Conservation (phyloP, 257 asterid species). For the Galeopsis tetrahit region DNA sequence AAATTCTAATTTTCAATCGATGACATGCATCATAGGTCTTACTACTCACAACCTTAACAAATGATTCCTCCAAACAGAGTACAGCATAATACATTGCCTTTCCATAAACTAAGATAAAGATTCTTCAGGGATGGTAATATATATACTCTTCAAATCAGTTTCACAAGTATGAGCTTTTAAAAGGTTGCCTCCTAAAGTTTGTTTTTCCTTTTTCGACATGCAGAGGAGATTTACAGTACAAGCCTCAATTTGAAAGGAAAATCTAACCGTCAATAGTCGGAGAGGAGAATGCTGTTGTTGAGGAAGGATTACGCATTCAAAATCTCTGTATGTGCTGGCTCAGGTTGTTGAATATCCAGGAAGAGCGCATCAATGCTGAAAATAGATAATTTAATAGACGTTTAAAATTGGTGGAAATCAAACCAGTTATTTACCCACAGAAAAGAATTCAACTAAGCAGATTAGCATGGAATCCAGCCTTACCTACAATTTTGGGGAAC, state of each 20-base stretch:
- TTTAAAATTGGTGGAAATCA: not conserved
- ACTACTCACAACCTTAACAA: no score
- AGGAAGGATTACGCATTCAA: constrained; percentile 13
- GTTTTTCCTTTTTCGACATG: not conserved
- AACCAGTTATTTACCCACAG: not conserved
- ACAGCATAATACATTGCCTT: not conserved
- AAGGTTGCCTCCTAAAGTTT: not conserved
- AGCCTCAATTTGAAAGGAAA: constrained; percentile 14
- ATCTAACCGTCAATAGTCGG: not conserved
- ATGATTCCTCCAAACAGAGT: not conserved
- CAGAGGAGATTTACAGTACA: constrained; percentile 24
- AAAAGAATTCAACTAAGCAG: not conserved
- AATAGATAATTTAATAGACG: constrained; percentile 16
- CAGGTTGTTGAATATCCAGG: constrained; percentile 29
- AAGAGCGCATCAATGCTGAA: constrained; percentile 56
- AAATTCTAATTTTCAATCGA: no score
- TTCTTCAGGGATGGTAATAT: not conserved
- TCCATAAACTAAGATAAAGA: constrained; percentile 15
- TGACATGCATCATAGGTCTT: no score
- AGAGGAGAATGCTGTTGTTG: constrained; percentile 10
- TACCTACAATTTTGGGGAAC: constrained; percentile 90
- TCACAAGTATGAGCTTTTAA: not conserved
- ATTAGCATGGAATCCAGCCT: constrained; percentile 17
- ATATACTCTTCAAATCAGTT: constrained; percentile 8
- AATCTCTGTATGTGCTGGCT: constrained; percentile 12